Base-by-base conservation (phyloP, 768 basidiomycete species). In the Coprinopsis marcescibilis region DNA sequence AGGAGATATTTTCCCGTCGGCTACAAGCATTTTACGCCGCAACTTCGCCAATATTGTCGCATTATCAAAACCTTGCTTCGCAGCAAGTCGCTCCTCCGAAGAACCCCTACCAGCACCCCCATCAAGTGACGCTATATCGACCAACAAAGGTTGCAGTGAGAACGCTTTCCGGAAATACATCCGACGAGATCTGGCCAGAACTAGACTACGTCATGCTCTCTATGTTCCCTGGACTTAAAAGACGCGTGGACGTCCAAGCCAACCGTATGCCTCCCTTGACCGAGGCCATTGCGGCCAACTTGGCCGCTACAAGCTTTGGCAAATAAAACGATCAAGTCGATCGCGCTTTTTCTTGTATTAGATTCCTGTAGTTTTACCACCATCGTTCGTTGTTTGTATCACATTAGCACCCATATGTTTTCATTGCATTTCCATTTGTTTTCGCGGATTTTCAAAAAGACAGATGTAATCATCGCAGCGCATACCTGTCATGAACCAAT, bases 141-240 rank as follows among this genome's bases (percentile, higher is more conserved):
- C 68, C 75, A 13, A 65, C 73, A 21, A 69, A 66, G 41, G 61
- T 82, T 14, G 72, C 73, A 43, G 57, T 88, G 8, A 71, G 75
- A 35, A 80, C 81, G 2, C 62, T 95, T 24, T 69, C 74, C 15
- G 90, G 91, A 2, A 65, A 72, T 46, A 88, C 89, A 6, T 89
- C 86, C 2, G 87, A 93, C 57, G 88, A 92, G 62, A 93, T 94
- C 52, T 94, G 90, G 90, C 89, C 88, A 2, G 69, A 82, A 53
- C 73, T 95, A 10, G 89, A 91, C 51, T 64, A 64, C 35, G 67
- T 77, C 17, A 68, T 92, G 19, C 20, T 32, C 34, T 43, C 48
- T 20, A 62, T 72, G 2, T 86, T 86, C 58, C 84, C 88, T 2
- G 56, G 60, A 3, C 58, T 89, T 49, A 73, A 70, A 48, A 78